Percentiles rank a stretch among this genome's conserved stretches.
Evolutionary conservation across 306 rosid genomes (phyloP).

Genomic region (Prunus mira): DNA sequence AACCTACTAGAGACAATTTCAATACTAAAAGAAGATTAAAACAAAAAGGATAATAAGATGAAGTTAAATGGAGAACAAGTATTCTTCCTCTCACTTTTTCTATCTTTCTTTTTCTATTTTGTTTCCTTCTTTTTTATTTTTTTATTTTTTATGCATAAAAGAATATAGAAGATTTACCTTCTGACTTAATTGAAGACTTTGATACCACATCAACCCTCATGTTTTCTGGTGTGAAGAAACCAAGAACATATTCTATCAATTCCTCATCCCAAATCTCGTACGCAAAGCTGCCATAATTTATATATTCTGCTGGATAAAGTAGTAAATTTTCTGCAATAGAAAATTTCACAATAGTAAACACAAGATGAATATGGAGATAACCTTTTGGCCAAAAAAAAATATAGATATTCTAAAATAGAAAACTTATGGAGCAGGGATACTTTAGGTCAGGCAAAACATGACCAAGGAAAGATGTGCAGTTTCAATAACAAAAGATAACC

Average conservation of each 20-base stretch:
- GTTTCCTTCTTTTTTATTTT: background rate
- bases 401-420: too few species aligned
- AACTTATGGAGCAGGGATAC: background rate
- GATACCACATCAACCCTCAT: slow-evolving; percentile 88
- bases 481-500: slow-evolving; percentile 33
- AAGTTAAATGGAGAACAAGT: background rate
- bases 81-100: background rate
- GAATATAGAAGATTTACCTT: slow-evolving; percentile 41
- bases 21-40: background rate
- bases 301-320: slow-evolving; percentile 71
- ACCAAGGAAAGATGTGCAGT: background rate
- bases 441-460: background rate
- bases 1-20: background rate
- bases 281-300: slow-evolving; percentile 76
- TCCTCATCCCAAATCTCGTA: slow-evolving; percentile 81
- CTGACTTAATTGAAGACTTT: slow-evolving; percentile 48
- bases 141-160: background rate
- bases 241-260: slow-evolving; percentile 56
- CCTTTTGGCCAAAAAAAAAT: too few species aligned
- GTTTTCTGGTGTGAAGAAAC: slow-evolving; percentile 84
- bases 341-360: slow-evolving; percentile 23
- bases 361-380: background rate
- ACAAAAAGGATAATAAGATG: background rate
- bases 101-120: background rate
- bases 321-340: slow-evolving; percentile 66